Percentiles rank a stretch among this genome's conserved stretches.
Conservation (phyloP, 139 green algal species). For the Dunaliella sp. region DNA sequence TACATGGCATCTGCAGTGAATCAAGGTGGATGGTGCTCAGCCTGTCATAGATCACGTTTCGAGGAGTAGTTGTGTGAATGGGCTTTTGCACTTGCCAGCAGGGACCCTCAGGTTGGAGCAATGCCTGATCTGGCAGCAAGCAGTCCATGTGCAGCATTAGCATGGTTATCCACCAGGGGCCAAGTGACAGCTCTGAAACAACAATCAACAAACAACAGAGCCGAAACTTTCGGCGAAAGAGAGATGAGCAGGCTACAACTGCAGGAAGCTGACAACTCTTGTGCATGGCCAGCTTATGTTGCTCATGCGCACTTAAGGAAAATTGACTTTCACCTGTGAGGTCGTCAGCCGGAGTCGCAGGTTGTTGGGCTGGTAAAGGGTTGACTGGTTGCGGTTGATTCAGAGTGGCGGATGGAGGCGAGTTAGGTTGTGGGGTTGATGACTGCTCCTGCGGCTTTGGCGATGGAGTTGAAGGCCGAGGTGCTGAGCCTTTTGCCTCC, state of each 20-base stretch:
- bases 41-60: no score
- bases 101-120: no score
- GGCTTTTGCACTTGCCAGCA: no score
- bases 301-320: not conserved
- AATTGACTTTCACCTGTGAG: not conserved
- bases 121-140: not conserved
- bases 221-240: no score
- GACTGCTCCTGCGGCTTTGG: not conserved
- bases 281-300: not conserved
- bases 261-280: not conserved
- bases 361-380: not conserved
- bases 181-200: not conserved
- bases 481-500: not conserved
- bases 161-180: no score
- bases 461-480: not conserved
- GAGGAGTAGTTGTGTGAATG: no score
- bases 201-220: no score
- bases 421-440: not conserved
- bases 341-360: not conserved
- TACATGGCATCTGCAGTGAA: not conserved
- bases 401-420: not conserved
- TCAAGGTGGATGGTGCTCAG: no score
- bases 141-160: not conserved
- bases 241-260: no score
- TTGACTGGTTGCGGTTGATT: not conserved